A percentile compares a stretch with the other conserved stretches of the same genome.
Evolutionary conservation across 768 basidiomycete species (phyloP).

Genomic region (Tremella yokohamensis): DNA sequence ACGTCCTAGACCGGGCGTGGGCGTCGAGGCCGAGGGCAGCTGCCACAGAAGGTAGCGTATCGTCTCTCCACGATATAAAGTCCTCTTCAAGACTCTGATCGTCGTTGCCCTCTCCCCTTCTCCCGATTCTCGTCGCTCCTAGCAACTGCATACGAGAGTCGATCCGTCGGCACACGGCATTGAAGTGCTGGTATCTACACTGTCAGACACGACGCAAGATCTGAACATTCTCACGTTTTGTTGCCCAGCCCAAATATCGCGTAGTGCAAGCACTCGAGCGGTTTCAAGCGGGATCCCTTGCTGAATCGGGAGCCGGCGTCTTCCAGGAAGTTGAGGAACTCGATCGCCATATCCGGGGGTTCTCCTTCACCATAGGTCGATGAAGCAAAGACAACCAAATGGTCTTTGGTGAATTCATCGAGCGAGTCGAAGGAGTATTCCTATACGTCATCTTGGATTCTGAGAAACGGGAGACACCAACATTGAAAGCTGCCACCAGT

Average conservation of each 20-base stretch:
- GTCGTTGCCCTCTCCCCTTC: conserved; percentile 93
- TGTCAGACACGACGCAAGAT: too few species aligned
- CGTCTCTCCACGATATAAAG: conserved; percentile 98
- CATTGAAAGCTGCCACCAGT: too few species aligned
- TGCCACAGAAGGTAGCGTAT: conserved; percentile 99
- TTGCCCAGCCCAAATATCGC: conserved; percentile 86
- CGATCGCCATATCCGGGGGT: conserved; percentile 95
- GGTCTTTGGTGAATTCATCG: conserved; percentile 81
- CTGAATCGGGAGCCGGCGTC: too few species aligned
- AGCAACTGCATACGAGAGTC: conserved; percentile 70
- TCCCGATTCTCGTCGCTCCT: conserved; percentile 80
- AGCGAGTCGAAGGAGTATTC: conserved; percentile 98
- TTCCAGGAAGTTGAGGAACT: conserved; percentile 84
- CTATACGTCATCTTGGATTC: conserved; percentile 96
- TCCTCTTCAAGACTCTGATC: conserved; percentile 99
- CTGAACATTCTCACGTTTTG: too few species aligned
- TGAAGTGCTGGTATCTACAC: conserved; percentile 99
- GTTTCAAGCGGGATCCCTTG: conserved; percentile 59
- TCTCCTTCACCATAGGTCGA: conserved; percentile 99
- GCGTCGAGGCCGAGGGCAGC: conserved; percentile 72
- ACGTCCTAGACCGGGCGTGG: too few species aligned
- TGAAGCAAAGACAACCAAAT: conserved; percentile 88
- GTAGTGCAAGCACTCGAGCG: conserved; percentile 80
- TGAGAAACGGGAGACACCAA: too few species aligned
- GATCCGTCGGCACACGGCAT: conserved; percentile 75